Evolutionary conservation across 2,329 filamentous ascomycete species (phyloP).

Genomic region (Epichloe elymi): DNA sequence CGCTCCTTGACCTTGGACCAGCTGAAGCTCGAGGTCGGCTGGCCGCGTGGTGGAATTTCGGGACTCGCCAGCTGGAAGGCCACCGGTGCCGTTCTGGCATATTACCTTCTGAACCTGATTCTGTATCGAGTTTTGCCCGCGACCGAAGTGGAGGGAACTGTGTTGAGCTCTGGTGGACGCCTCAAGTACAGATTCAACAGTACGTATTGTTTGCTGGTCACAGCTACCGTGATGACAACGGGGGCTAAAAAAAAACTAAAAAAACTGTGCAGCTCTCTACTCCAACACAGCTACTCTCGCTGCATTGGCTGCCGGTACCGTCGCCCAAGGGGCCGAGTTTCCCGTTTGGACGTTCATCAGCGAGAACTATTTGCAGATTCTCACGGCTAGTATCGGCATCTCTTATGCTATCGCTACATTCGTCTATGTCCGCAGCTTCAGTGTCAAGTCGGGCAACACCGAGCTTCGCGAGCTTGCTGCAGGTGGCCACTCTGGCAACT

Average conservation of each 20-base stretch:
- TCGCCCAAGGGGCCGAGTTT: slow-evolving; percentile 67
- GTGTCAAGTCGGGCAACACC: slow-evolving; percentile 61
- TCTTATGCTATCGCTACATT: slow-evolving; percentile 60
- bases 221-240: background rate
- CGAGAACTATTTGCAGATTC: slow-evolving; percentile 77
- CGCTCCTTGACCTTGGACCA: slow-evolving; percentile 56
- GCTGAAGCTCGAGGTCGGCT: slow-evolving; percentile 70
- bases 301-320: slow-evolving; percentile 61
- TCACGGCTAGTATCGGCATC: slow-evolving; percentile 72
- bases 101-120: slow-evolving; percentile 63
- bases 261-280: slow-evolving; percentile 45
- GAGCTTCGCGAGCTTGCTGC: slow-evolving; percentile 65
- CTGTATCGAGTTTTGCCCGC: slow-evolving; percentile 70
- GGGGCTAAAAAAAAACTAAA: slow-evolving; percentile 6
- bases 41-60: slow-evolving; percentile 57
- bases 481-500: slow-evolving; percentile 70
- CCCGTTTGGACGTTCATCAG: slow-evolving; percentile 85
- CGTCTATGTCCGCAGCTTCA: slow-evolving; percentile 73
- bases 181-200: slow-evolving; percentile 76
- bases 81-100: slow-evolving; percentile 57
- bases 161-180: slow-evolving; percentile 56
- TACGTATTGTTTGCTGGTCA: slow-evolving; percentile 21
- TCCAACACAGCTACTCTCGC: slow-evolving; percentile 63
- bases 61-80: slow-evolving; percentile 60
- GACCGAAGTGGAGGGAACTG: slow-evolving; percentile 54